Conservation (phyloP, 179 eudicot species). For the Patellifolia procumbens region DNA sequence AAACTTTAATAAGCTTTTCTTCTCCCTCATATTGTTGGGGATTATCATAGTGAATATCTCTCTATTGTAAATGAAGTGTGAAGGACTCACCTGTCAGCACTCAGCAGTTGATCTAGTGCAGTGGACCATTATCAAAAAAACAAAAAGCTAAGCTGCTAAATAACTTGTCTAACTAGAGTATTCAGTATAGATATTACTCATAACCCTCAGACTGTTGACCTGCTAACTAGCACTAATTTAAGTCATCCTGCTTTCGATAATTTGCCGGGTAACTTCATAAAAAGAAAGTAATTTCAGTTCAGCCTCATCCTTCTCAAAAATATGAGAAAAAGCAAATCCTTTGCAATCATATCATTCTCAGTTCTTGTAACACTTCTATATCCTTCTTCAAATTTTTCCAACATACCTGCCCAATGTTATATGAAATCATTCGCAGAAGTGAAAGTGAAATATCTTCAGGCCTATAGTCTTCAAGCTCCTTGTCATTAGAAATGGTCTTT, state of each 20-base stretch:
- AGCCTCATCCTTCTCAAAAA: background rate
- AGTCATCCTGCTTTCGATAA: background rate
- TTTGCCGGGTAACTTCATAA: background rate
- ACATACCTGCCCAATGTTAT: slow-evolving; percentile 94
- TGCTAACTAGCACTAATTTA: background rate
- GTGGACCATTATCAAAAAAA: background rate
- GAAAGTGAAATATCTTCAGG: slow-evolving; percentile 98
- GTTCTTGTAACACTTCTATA: background rate
- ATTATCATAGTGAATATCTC: too few species aligned
- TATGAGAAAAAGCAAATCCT: background rate
- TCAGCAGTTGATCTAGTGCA: too few species aligned
- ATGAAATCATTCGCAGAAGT: slow-evolving; percentile 96
- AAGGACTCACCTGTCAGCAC: too few species aligned
- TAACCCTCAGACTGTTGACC: background rate
- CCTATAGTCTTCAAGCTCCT: slow-evolving; percentile 84
- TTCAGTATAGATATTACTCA: background rate
- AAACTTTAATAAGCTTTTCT: too few species aligned
- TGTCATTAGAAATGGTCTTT: slow-evolving; percentile 82
- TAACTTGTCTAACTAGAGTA: background rate
- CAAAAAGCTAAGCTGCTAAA: background rate
- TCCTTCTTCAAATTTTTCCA: background rate
- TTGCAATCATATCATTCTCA: slow-evolving; percentile 1
- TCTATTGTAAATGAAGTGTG: too few species aligned
- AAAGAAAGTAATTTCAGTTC: background rate
- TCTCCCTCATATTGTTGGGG: too few species aligned